Evolutionary conservation across 1,284 basidiomycete genomes (phyloP).

Genomic region (Hypsizygus ulmarius): DNA sequence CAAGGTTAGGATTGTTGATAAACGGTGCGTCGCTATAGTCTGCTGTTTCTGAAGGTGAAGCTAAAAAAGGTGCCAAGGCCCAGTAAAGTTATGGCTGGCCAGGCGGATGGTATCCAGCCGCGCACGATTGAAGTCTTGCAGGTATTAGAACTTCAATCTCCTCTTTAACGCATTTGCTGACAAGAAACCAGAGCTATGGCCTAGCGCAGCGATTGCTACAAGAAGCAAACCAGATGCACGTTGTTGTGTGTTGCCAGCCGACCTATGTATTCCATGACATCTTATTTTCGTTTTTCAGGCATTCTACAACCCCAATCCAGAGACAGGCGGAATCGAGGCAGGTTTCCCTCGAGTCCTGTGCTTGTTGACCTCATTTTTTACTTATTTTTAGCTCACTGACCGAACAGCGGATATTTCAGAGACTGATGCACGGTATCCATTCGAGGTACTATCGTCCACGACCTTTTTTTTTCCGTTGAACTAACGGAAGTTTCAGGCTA

Average conservation of each 20-base stretch:
- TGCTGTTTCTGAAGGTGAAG: background rate
- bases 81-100: conserved; percentile 58
- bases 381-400: conserved; percentile 48
- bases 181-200: conserved; percentile 60
- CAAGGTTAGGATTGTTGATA: conserved; percentile 64
- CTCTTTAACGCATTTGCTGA: background rate
- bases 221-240: conserved; percentile 68
- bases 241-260: conserved; percentile 44
- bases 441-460: conserved; percentile 42
- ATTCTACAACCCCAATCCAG: conserved; percentile 64
- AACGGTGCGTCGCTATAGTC: conserved; percentile 43
- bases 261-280: background rate
- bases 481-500: conserved; percentile 39
- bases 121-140: conserved; percentile 77
- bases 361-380: background rate
- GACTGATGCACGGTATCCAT: conserved; percentile 60
- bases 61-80: conserved; percentile 40
- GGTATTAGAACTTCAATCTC: conserved; percentile 31
- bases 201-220: conserved; percentile 60
- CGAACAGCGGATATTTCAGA: conserved; percentile 58
- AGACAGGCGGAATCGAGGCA: conserved; percentile 59
- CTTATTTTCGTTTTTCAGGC: conserved; percentile 45
- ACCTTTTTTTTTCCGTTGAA: conserved; percentile 1
- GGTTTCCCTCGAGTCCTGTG: conserved; percentile 9
- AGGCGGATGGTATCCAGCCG: conserved; percentile 79